These are phyloP conservation scores for Friedmanniomyces simplex DNA, from an alignment of 495 filamentous ascomycete genomes.

Conservation along the genomic window DNA sequence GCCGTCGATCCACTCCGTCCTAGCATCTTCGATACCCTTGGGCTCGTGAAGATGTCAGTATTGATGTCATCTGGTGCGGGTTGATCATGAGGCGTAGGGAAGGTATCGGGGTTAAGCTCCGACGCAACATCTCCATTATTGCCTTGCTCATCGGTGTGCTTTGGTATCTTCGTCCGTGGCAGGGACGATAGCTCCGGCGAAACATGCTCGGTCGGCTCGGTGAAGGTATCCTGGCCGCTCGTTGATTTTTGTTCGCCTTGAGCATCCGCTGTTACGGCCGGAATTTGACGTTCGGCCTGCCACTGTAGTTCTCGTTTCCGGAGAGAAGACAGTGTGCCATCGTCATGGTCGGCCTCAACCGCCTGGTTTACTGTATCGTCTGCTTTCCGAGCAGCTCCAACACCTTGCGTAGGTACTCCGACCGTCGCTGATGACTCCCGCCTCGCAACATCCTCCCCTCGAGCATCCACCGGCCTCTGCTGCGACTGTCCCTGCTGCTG, in stretches of 20 bases:
- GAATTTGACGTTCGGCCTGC: slow-evolving; percentile 47
- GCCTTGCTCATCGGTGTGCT: slow-evolving; percentile 34
- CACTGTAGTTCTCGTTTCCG: slow-evolving; percentile 34
- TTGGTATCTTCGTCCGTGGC: slow-evolving; percentile 50
- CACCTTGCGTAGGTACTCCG: not conserved
- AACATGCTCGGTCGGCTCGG: slow-evolving; percentile 38
- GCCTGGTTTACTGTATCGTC: not conserved
- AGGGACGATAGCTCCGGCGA: slow-evolving; percentile 43
- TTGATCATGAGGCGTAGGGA: slow-evolving; percentile 8
- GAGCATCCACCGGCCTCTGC: not conserved
- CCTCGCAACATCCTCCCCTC: not conserved
- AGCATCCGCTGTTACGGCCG: slow-evolving; percentile 34
- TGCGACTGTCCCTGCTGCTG: too few species aligned
- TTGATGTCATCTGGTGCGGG: slow-evolving; percentile 12
- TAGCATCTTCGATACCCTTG: slow-evolving; percentile 47
- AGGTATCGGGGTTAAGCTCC: slow-evolving; percentile 46
- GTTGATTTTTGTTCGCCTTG: slow-evolving; percentile 24
- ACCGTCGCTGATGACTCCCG: not conserved
- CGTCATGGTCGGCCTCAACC: not conserved
- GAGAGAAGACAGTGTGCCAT: slow-evolving; percentile 3
- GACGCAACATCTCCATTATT: too few species aligned
- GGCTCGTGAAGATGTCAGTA: slow-evolving; percentile 42
- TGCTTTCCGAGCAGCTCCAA: not conserved
- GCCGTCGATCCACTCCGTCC: slow-evolving; percentile 17
- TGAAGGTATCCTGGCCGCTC: slow-evolving; percentile 46